Conservation (phyloP, 371 early-diverging fungal species). For the Umbelopsis sp. region DNA sequence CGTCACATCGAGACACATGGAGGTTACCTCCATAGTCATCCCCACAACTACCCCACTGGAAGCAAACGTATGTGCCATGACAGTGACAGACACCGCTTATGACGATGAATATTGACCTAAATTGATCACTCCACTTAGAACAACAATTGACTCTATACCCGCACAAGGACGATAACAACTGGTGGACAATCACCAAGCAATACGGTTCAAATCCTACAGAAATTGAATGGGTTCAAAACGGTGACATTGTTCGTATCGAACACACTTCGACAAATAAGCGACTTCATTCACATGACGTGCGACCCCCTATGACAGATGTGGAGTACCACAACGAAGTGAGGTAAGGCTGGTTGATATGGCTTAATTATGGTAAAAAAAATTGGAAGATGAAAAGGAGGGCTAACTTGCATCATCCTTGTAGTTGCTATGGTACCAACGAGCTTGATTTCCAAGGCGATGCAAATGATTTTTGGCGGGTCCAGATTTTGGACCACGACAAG, state of each 20-base stretch:
- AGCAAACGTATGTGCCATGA: slow-evolving; percentile 66
- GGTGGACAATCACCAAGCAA: slow-evolving; percentile 78
- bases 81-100: not conserved
- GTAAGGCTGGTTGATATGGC: slow-evolving; percentile 25
- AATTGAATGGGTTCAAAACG: slow-evolving; percentile 59
- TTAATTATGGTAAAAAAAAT: too few species aligned
- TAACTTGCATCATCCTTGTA: slow-evolving; percentile 37
- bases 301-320: slow-evolving; percentile 83
- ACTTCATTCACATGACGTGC: slow-evolving; percentile 55
- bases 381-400: too few species aligned
- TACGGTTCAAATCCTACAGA: slow-evolving; percentile 35
- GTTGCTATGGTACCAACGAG: slow-evolving; percentile 59
- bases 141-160: slow-evolving; percentile 97
- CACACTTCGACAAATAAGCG: slow-evolving; percentile 75
- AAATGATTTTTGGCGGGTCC: slow-evolving; percentile 78
- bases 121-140: slow-evolving; percentile 42
- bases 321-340: slow-evolving; percentile 92
- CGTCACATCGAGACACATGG: slow-evolving; percentile 77
- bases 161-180: slow-evolving; percentile 87
- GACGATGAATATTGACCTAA: not conserved
- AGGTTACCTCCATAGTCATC: slow-evolving; percentile 92
- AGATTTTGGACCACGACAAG: slow-evolving; percentile 68
- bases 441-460: slow-evolving; percentile 47
- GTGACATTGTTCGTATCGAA: slow-evolving; percentile 78
- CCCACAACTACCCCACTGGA: slow-evolving; percentile 81